Conservation (phyloP, 176 grass and related monocot species). For the Calamus simplicifolius region DNA sequence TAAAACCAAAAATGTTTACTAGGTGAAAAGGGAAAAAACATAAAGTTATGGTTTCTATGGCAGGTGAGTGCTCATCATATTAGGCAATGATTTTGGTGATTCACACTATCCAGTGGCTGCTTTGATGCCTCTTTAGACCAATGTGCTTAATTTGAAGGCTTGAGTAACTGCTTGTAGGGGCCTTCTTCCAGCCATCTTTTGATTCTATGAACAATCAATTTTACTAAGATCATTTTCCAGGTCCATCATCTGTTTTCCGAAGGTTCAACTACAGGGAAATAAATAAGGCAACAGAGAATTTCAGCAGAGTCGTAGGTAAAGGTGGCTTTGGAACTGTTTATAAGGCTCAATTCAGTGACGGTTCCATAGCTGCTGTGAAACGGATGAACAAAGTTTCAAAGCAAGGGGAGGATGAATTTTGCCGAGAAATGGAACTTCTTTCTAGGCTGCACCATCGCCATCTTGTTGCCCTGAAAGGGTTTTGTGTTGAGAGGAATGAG, state of each 20-base stretch:
- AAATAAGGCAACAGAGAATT: conserved; percentile 61
- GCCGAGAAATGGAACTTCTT: conserved; percentile 86
- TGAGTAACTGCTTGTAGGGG: too few species aligned
- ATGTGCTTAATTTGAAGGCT: too few species aligned
- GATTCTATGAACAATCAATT: background rate
- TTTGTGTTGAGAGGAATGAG: conserved; percentile 83
- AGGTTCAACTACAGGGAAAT: conserved; percentile 78
- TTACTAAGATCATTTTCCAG: conserved; percentile 31
- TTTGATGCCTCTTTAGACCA: too few species aligned
- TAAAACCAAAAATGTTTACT: too few species aligned
- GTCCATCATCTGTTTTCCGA: conserved; percentile 83
- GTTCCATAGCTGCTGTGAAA: conserved; percentile 67
- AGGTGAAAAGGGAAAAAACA: too few species aligned
- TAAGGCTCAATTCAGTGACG: conserved; percentile 70
- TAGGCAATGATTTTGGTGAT: too few species aligned
- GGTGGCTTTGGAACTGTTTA: conserved; percentile 97
- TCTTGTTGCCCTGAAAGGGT: conserved; percentile 87
- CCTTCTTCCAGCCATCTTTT: too few species aligned
- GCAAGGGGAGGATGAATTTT: conserved; percentile 96
- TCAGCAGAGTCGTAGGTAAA: conserved; percentile 83
- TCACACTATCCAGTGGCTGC: too few species aligned
- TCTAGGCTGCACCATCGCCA: conserved; percentile 95
- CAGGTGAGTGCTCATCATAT: too few species aligned
- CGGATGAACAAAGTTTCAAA: conserved; percentile 95
- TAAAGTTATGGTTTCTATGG: too few species aligned